Percentiles rank a stretch among this genome's conserved stretches.
These are phyloP conservation scores for Phytophthora vignae DNA, from an alignment of 352 stramenopile species.

Conservation along the genomic window DNA sequence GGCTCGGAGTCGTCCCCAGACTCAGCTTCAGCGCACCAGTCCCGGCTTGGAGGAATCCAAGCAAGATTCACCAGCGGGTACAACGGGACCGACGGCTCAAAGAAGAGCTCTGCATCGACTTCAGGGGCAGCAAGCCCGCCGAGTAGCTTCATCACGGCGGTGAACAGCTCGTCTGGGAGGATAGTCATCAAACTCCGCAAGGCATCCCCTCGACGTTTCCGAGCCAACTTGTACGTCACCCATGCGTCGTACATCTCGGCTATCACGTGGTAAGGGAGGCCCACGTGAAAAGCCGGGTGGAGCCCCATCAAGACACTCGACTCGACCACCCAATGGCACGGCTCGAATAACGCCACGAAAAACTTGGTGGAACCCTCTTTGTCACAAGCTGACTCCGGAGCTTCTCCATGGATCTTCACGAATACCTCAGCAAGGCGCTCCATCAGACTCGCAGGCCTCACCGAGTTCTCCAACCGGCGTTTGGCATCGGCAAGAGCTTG, in stretches of 20 bases:
- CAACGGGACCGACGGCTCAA: not conserved
- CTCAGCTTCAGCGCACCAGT: not conserved
- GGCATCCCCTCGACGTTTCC: no score
- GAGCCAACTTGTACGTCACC: no score
- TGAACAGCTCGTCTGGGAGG: no score
- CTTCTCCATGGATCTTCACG: not conserved
- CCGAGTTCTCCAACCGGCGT: not conserved
- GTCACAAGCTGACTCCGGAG: not conserved
- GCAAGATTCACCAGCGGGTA: no score
- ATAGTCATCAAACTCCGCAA: no score
- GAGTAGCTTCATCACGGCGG: no score
- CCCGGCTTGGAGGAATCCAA: no score
- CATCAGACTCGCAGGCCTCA: not conserved
- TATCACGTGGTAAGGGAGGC: no score
- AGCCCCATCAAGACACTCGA: not conserved
- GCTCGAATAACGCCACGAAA: not conserved
- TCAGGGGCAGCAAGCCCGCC: no score
- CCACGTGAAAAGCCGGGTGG: not conserved
- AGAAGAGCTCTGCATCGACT: not conserved
- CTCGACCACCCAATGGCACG: not conserved
- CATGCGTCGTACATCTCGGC: no score
- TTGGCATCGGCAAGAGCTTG: not conserved
- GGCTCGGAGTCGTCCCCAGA: not conserved
- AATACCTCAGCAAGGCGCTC: not conserved
- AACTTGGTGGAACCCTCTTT: not conserved